phyloP scores from a whole-genome alignment of 495 filamentous ascomycete species.

The Penicillium canescens region DNA sequence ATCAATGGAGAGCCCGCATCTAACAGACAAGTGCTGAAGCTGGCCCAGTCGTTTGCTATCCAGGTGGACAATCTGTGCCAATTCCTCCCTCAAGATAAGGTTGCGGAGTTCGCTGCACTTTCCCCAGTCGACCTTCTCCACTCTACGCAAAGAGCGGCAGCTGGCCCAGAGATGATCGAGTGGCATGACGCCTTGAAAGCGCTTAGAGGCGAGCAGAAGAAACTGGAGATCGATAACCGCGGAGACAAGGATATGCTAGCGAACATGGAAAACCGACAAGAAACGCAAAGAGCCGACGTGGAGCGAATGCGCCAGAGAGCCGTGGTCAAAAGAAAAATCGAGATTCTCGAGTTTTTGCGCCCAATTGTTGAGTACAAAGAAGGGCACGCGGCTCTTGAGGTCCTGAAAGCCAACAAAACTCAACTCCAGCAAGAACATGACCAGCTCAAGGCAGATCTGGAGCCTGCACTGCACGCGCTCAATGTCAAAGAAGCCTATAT shows the following conservation, averaged over 20 bases:
- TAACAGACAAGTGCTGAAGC: constrained; percentile 58
- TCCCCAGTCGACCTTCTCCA: constrained; percentile 80
- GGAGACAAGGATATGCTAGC: constrained; percentile 60
- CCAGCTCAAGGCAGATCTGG: constrained; percentile 58
- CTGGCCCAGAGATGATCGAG: constrained; percentile 73
- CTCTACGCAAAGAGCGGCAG: constrained; percentile 85
- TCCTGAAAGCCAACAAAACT: constrained; percentile 48
- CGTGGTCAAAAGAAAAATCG: constrained; percentile 63
- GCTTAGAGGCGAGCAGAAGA: constrained; percentile 67
- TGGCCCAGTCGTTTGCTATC: constrained; percentile 72
- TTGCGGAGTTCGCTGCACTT: constrained; percentile 88
- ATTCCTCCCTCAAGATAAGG: constrained; percentile 95
- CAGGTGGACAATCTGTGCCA: constrained; percentile 98
- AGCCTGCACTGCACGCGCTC: constrained; percentile 66
- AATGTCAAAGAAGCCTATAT: constrained; percentile 66
- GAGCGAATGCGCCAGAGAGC: constrained; percentile 77
- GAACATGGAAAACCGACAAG: constrained; percentile 71
- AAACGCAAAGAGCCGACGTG: constrained; percentile 77
- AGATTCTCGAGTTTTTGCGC: constrained; percentile 62
- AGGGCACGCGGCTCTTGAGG: constrained; percentile 28
- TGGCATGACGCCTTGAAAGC: constrained; percentile 75
- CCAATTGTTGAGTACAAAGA: constrained; percentile 64
- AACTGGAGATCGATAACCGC: constrained; percentile 57
- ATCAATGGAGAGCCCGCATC: constrained; percentile 62
- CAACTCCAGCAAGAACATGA: constrained; percentile 51